Evolutionary conservation across 768 basidiomycete species (phyloP).

Genomic region (Lactarius indigo): DNA sequence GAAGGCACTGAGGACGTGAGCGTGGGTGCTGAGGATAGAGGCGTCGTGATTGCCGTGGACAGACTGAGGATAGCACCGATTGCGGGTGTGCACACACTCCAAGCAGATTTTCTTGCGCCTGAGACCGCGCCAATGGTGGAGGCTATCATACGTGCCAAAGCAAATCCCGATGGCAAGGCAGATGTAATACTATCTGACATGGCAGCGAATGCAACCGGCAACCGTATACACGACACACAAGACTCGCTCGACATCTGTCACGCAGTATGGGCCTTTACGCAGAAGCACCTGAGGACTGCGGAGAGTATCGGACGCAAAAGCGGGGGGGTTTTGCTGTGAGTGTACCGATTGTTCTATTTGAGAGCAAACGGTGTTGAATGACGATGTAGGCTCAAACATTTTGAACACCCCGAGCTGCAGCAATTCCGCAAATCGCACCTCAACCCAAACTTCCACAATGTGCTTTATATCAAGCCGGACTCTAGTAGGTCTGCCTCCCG

Average conservation of each 20-base stretch:
- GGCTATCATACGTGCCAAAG: slow-evolving; percentile 33
- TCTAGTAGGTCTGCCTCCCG: slow-evolving; percentile 73
- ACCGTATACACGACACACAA: slow-evolving; percentile 59
- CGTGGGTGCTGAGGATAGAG: slow-evolving; percentile 32
- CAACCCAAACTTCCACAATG: slow-evolving; percentile 58
- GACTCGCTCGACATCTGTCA: slow-evolving; percentile 68
- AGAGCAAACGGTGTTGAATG: slow-evolving; percentile 18
- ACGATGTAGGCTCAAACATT: slow-evolving; percentile 71
- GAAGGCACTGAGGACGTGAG: background rate
- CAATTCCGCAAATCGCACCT: slow-evolving; percentile 61
- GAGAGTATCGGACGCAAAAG: slow-evolving; percentile 39
- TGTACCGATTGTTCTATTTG: slow-evolving; percentile 17
- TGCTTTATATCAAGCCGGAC: slow-evolving; percentile 74
- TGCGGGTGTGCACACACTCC: slow-evolving; percentile 66
- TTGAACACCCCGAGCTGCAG: slow-evolving; percentile 66
- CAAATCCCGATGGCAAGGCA: slow-evolving; percentile 43
- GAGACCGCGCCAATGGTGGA: slow-evolving; percentile 46
- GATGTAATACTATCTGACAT: slow-evolving; percentile 90
- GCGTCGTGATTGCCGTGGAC: slow-evolving; percentile 75
- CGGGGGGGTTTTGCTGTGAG: slow-evolving; percentile 60
- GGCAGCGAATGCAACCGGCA: slow-evolving; percentile 81
- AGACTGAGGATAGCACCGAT: slow-evolving; percentile 69
- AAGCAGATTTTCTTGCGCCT: slow-evolving; percentile 73
- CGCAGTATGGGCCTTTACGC: slow-evolving; percentile 68
- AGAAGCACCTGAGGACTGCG: slow-evolving; percentile 47